Base-by-base conservation (phyloP, 306 rosid genomes). In the Rosa lucieae region DNA sequence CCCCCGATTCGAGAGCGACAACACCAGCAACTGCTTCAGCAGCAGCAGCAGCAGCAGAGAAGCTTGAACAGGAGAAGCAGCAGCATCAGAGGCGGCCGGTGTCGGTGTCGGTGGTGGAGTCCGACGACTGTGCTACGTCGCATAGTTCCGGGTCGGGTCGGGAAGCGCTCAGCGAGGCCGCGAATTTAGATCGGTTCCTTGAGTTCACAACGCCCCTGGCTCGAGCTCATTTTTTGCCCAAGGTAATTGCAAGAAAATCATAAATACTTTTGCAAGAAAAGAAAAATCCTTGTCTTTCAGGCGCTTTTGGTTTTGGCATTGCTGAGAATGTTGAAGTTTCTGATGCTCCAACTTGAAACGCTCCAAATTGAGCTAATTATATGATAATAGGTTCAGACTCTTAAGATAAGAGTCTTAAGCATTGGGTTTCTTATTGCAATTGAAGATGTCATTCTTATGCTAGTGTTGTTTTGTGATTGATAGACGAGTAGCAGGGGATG, bases 141-240 rank as follows among this genome's bases (percentile, higher is more conserved):
- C 84, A 86, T 80, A 88, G 90, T 75, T 92, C 94, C 74, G 86
- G 87, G 80, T 91, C 97, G 44, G 83, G 77, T 78, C 91, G 89
- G 4, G 89, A 82, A 17, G 83, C 79, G 15, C 79, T 86, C 14
- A 88, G 85, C 52, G 90, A 87, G 21, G 77, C 85, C 48, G 84
- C 93, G 52, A 94, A 94, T 89, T 90, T 94, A 86, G 97, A 94
- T 90, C 93, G 98, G 20, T 94, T 92, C 29, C 79, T 94, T 83
- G 88, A 90, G 84, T 75, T 67, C 67, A 87, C 91, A 75, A 89
- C 96, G 32, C 98, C 98, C 5, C 40, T 82, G 21, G 96, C 89
- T 83, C 80, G 84, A 35, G 90, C 92, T 48, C 92, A 88, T 67
- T 85, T 80, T 81, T 77, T 82, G 13, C 83, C 94, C 8, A 89